Percentiles rank a stretch among this genome's conserved stretches.
phyloP scores from a whole-genome alignment of 805 yeast species.

The Cyberlindnera euphorbiae region DNA sequence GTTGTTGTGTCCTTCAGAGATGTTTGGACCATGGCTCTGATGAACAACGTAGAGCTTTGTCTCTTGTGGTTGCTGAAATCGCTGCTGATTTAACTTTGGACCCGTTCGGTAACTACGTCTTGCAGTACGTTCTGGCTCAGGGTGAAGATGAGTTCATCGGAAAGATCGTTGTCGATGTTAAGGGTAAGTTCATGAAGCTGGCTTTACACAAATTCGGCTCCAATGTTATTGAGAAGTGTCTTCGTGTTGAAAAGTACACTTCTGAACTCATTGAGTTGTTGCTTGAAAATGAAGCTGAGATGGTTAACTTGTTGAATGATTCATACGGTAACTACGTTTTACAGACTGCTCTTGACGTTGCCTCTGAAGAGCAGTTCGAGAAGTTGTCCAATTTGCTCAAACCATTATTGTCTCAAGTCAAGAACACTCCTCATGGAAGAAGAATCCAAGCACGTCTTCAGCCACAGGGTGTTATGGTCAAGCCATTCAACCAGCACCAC shows the following conservation, averaged over 20 bases:
- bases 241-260: constrained; percentile 43
- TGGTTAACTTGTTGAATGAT: constrained; percentile 65
- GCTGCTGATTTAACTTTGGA: constrained; percentile 73
- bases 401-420: constrained; percentile 73
- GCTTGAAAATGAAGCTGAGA: constrained; percentile 29
- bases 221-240: constrained; percentile 87
- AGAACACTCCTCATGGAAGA: constrained; percentile 94
- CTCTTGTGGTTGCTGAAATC: constrained; percentile 60
- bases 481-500: too few species aligned
- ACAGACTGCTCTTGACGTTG: constrained; percentile 79
- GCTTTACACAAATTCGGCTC: constrained; percentile 91
- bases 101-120: constrained; percentile 96
- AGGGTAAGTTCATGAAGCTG: constrained; percentile 35
- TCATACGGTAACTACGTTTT: constrained; percentile 93
- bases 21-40: constrained; percentile 85
- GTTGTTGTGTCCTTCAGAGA: constrained; percentile 94
- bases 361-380: constrained; percentile 43
- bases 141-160: constrained; percentile 28
- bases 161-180: constrained; percentile 31
- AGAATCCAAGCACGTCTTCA: constrained; percentile 71
- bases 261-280: constrained; percentile 50
- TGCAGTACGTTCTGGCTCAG: constrained; percentile 77
- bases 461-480: constrained; percentile 8
- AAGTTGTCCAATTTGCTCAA: constrained; percentile 54
- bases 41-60: constrained; percentile 63